Percentiles rank a stretch among this genome's conserved stretches.
Conservation (phyloP, 805 yeast genomes). For the Pichia rugopelliculosa region DNA sequence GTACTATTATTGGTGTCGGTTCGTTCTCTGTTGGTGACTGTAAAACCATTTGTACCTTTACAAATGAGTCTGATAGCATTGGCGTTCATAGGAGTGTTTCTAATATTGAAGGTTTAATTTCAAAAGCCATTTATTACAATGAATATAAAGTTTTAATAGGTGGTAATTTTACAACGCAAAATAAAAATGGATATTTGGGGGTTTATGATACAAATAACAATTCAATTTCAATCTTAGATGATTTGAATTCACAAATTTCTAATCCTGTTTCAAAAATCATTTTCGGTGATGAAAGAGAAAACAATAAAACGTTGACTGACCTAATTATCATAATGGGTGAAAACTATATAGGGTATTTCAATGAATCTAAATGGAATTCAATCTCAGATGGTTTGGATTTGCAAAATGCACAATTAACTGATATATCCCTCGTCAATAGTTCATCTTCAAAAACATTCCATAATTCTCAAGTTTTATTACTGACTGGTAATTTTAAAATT, state of each 20-base stretch:
- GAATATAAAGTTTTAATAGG: constrained; percentile 33
- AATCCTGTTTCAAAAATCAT: constrained; percentile 26
- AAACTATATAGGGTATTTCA: constrained; percentile 31
- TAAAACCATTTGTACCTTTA: constrained; percentile 55
- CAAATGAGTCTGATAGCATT: constrained; percentile 31
- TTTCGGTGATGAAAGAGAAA: constrained; percentile 31
- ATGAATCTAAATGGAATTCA: constrained; percentile 42
- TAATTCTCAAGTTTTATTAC: constrained; percentile 40
- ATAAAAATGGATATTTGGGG: constrained; percentile 35
- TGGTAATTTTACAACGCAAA: constrained; percentile 43
- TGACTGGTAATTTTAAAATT: constrained; percentile 50
- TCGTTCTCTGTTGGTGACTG: constrained; percentile 47
- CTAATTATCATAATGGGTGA: constrained; percentile 37
- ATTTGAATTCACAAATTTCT: constrained; percentile 23
- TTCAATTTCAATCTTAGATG: constrained; percentile 15
- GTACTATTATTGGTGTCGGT: constrained; percentile 64
- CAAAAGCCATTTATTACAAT: constrained; percentile 42
- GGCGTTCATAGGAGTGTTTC: constrained; percentile 43
- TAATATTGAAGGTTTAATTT: constrained; percentile 44
- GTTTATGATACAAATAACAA: constrained; percentile 45
- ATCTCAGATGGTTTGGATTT: constrained; percentile 33
- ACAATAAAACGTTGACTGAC: constrained; percentile 32
- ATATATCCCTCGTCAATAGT: constrained; percentile 25
- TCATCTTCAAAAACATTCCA: constrained; percentile 31
- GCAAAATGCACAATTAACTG: constrained; percentile 34